Evolutionary conservation across 371 early-diverging fungal species (phyloP).

Genomic region (Cokeromyces recurvatus): DNA sequence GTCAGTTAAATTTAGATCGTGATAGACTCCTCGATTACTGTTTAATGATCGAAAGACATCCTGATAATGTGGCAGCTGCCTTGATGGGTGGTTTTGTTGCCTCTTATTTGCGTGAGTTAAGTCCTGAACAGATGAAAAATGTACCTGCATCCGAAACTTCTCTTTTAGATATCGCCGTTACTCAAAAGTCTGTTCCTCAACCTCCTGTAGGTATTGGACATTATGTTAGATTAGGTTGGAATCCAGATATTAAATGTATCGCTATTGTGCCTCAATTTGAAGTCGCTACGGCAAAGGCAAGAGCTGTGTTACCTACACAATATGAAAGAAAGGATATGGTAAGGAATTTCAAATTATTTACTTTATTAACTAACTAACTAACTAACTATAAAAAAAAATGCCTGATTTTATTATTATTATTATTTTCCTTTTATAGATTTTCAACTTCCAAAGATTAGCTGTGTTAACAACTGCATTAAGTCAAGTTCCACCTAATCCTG

Average conservation of each 20-base stretch:
- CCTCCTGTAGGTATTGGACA: constrained; percentile 68
- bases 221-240: constrained; percentile 63
- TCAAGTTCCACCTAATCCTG: constrained; percentile 59
- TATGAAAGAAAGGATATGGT: constrained; percentile 82
- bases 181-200: constrained; percentile 23
- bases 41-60: constrained; percentile 90
- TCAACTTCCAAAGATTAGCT: constrained; percentile 90
- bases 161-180: constrained; percentile 34
- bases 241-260: constrained; percentile 71
- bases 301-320: constrained; percentile 76
- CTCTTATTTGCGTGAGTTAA: constrained; percentile 63
- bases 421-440: constrained; percentile 51
- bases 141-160: constrained; percentile 60
- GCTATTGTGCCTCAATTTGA: constrained; percentile 90
- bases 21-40: constrained; percentile 84
- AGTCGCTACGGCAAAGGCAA: constrained; percentile 86
- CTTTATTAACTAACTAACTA: neutral
- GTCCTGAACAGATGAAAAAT: constrained; percentile 48
- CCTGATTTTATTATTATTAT: too few relatives aligned
- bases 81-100: constrained; percentile 93
- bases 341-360: constrained; percentile 27
- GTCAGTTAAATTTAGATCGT: constrained; percentile 58
- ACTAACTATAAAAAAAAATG: neutral
- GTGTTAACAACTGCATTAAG: constrained; percentile 83
- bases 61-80: constrained; percentile 94